Conservation (phyloP, 495 filamentous ascomycete species). For the Hypoxylon subgilvum region DNA sequence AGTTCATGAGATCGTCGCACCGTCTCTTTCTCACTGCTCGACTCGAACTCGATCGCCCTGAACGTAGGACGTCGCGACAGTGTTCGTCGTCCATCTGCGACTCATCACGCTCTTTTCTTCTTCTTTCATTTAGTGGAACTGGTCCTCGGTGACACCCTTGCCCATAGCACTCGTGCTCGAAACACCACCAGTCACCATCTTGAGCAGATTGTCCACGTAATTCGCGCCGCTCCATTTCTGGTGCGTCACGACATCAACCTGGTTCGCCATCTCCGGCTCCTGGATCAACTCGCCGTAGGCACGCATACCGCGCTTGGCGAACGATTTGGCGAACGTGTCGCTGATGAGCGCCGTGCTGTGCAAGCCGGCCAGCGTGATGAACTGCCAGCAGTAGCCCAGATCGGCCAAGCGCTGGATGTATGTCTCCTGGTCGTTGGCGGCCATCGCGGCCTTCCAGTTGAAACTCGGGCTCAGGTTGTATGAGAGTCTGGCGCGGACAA, state of each 20-base stretch:
- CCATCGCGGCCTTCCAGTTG: constrained; percentile 99
- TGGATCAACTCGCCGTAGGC: constrained; percentile 97
- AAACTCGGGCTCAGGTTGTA: constrained; percentile 98
- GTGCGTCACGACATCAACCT: constrained; percentile 94
- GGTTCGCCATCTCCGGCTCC: constrained; percentile 91
- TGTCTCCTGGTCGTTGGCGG: constrained; percentile 89
- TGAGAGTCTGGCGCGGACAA: constrained; percentile 65
- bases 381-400: constrained; percentile 98
- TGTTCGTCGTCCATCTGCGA: no score
- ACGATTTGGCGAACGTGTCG: constrained; percentile 85
- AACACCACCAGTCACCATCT: constrained; percentile 96
- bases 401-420: constrained; percentile 88
- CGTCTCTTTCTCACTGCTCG: no score
- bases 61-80: no score
- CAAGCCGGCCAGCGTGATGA: constrained; percentile 96
- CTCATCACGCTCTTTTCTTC: no score
- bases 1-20: no score
- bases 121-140: constrained; percentile 80
- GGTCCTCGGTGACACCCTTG: constrained; percentile 95
- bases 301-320: constrained; percentile 82
- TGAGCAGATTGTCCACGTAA: constrained; percentile 90
- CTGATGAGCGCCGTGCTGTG: constrained; percentile 93
- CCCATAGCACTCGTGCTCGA: constrained; percentile 94
- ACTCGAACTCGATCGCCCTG: no score
- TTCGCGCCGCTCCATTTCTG: constrained; percentile 98